A percentile compares a stretch with the other conserved stretches of the same genome.
Conservation (phyloP, 306 rosid species). For the Vigna radiata region DNA sequence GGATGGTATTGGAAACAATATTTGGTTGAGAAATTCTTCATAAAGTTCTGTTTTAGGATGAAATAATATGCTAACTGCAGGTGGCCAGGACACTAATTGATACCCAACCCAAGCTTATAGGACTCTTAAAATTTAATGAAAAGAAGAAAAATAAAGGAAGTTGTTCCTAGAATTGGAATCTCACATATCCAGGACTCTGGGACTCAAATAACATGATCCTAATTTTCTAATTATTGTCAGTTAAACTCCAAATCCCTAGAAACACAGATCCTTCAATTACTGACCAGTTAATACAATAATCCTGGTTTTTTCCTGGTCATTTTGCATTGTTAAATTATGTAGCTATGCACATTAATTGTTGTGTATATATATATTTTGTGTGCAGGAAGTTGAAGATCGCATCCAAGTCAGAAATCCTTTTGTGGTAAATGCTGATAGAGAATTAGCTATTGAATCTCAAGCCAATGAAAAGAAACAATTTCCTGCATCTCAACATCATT, state of each 20-base stretch:
- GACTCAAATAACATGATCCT: neutral
- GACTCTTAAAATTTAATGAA: neutral
- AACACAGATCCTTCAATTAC: neutral
- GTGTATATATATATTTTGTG: neutral
- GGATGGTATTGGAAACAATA: neutral
- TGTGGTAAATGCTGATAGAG: slow-evolving; percentile 55
- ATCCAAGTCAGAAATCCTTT: slow-evolving; percentile 43
- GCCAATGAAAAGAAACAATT: slow-evolving; percentile 55
- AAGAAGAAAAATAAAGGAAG: neutral
- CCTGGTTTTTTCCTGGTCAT: neutral
- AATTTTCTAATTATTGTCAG: neutral
- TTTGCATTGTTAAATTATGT: neutral
- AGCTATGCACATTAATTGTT: neutral
- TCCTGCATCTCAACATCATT: slow-evolving; percentile 49
- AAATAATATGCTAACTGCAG: neutral
- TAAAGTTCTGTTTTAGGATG: neutral
- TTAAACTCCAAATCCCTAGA: neutral
- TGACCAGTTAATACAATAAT: neutral
- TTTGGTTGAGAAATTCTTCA: neutral
- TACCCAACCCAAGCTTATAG: neutral
- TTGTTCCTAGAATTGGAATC: neutral
- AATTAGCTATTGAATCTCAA: slow-evolving; percentile 44
- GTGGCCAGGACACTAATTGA: neutral
- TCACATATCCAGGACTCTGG: neutral
- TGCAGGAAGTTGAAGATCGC: slow-evolving; percentile 66